Conservation (phyloP, 257 asterid genomes). For the Handroanthus guayacan region DNA sequence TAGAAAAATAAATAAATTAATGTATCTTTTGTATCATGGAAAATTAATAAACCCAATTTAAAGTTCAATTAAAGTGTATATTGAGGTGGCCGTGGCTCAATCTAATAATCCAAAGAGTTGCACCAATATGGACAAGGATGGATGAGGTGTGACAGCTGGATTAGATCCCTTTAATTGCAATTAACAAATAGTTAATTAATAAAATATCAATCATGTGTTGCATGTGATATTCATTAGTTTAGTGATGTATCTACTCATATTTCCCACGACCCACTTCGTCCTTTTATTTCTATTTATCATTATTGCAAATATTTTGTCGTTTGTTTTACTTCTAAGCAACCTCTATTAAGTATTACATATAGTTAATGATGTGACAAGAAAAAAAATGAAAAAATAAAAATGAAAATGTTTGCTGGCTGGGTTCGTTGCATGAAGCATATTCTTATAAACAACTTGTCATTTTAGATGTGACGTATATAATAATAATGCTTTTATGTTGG, state of each 20-base stretch:
- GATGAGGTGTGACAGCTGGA: constrained; percentile 22
- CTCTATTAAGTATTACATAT: neutral
- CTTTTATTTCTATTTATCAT: neutral
- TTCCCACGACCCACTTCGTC: constrained; percentile 25
- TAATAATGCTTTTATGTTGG: too few relatives aligned
- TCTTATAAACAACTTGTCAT: neutral
- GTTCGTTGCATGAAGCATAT: neutral
- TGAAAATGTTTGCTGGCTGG: neutral
- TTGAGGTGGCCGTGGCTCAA: neutral
- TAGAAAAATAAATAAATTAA: too few relatives aligned
- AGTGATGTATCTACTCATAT: constrained; percentile 17
- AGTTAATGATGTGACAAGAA: constrained; percentile 22
- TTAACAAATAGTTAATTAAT: neutral
- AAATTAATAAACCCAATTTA: too few relatives aligned
- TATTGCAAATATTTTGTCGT: neutral
- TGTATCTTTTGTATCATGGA: too few relatives aligned
- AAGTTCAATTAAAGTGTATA: too few relatives aligned
- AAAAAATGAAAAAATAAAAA: neutral
- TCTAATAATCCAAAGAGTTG: neutral
- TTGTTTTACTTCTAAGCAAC: constrained; percentile 10
- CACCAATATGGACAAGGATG: neutral
- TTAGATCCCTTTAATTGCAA: neutral
- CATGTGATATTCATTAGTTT: constrained; percentile 27
- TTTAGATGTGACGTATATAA: neutral
- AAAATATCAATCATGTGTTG: constrained; percentile 26